Base-by-base conservation (phyloP, 345 rosid genomes). In the Turnera subulata region DNA sequence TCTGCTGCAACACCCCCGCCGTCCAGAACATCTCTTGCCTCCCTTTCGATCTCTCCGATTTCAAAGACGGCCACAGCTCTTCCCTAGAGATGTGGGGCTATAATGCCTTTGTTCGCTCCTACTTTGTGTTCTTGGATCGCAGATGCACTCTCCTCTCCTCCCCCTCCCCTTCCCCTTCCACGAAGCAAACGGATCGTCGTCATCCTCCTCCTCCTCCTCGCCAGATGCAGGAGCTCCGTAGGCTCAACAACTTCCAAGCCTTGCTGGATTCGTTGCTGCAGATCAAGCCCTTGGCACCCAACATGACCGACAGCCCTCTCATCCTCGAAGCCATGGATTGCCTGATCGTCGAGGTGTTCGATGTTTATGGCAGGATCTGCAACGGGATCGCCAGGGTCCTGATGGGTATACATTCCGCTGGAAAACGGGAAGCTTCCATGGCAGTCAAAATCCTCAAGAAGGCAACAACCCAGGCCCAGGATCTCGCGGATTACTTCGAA, bases 291-390 rank as follows among this genome's bases (percentile, higher is more conserved):
- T 40, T 44, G 20, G 76, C 74, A 0, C 61, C 64, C 1, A 81
- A 64, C 37, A 83, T 83, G 91, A 70, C 42, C 9, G 63, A 61
- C 35, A 45, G n/a, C n/a, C n/a, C 35, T 18, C 58, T 92, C 29
- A 73, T 89, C 44, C 68, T 73, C 0, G 95, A 86, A 58, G 96
- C 93, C 18, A 81, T 92, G 95, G 89, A 84, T 48, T 84, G 84
- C 42, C 64, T 89, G 7, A 35, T 82, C 53, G 73, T 67, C 11
- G 96, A 92, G 73, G 74, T 84, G 12, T 59, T 77, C 43, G 83
- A 86, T 52, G 56, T 83, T 26, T 80, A 86, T 53, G 74, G 82
- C 69, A 72, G 74, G 63, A 84, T 89, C 11, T 86, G 86, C 65
- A 76, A 59, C 11, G 81, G 71, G 22, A 65, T 84, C 3, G 82